phyloP scores from a whole-genome alignment of 164 flowering plant genomes.

The Taxillus chinensis region DNA sequence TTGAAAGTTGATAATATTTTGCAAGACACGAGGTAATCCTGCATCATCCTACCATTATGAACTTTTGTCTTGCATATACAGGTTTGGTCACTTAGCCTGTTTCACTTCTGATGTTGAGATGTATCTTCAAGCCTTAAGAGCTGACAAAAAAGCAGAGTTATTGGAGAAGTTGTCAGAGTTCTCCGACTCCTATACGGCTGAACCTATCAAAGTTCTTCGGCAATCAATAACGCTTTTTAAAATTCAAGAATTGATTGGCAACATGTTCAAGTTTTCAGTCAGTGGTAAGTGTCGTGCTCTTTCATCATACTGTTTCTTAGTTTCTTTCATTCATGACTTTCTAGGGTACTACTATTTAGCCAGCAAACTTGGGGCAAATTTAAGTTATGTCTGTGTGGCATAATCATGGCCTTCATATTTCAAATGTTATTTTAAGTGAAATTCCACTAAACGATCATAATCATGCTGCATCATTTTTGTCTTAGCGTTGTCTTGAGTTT shows the following conservation, averaged over 20 bases:
- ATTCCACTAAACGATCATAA: no score
- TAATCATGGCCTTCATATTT: no score
- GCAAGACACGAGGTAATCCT: background rate
- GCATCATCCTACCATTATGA: background rate
- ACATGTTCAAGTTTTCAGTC: constrained; percentile 30
- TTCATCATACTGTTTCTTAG: background rate
- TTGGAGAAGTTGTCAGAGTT: constrained; percentile 29
- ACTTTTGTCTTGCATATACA: constrained; percentile 20
- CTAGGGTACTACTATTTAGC: no score
- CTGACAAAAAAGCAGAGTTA: constrained; percentile 33
- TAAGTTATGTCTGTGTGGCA: no score
- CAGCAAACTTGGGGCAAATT: no score
- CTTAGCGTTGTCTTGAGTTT: no score
- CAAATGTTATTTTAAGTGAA: no score
- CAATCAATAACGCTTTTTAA: constrained; percentile 46
- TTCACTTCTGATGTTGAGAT: constrained; percentile 65
- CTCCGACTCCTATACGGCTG: constrained; percentile 19
- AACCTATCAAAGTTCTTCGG: constrained; percentile 44
- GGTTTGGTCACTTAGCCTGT: constrained; percentile 84
- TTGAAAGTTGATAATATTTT: no score
- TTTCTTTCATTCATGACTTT: no score
- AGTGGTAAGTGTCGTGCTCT: constrained; percentile 28
- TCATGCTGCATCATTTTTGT: no score
- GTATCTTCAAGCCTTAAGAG: constrained; percentile 42
- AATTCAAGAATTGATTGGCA: constrained; percentile 44